A percentile compares a stretch with the other conserved stretches of the same genome.
Evolutionary conservation across 768 basidiomycete species (phyloP).

Genomic region (Suillus sp.): DNA sequence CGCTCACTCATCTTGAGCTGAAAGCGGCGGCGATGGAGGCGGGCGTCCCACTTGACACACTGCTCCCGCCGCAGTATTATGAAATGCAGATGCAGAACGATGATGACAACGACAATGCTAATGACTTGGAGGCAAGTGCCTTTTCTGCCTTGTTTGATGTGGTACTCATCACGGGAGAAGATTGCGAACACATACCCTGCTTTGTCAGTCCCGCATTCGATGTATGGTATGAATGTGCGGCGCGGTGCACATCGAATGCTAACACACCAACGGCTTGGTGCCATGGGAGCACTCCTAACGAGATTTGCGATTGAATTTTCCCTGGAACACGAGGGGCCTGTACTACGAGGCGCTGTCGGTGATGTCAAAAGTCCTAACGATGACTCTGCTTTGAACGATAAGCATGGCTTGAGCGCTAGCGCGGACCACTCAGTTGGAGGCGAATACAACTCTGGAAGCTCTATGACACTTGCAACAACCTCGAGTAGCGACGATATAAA

Average conservation of each 20-base stretch:
- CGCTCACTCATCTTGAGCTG: slow-evolving; percentile 49
- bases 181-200: slow-evolving; percentile 5
- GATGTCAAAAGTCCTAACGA: not conserved
- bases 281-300: slow-evolving; percentile 58
- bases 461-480: slow-evolving; percentile 18
- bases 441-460: not conserved
- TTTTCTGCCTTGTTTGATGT: not conserved
- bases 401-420: not conserved
- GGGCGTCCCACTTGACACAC: slow-evolving; percentile 55
- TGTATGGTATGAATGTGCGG: slow-evolving; percentile 18
- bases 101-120: not conserved
- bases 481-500: slow-evolving; percentile 13
- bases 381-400: not conserved
- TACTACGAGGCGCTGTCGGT: not conserved
- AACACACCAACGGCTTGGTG: slow-evolving; percentile 59
- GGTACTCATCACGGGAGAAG: not conserved
- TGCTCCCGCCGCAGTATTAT: slow-evolving; percentile 46
- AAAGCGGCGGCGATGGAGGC: slow-evolving; percentile 69
- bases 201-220: slow-evolving; percentile 18
- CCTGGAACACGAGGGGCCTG: slow-evolving; percentile 21
- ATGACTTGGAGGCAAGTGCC: slow-evolving; percentile 3
- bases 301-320: slow-evolving; percentile 49
- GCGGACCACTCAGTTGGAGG: not conserved
- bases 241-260: slow-evolving; percentile 29
- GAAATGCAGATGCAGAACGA: slow-evolving; percentile 17